Percentiles rank a stretch among this genome's conserved stretches.
Evolutionary conservation across 202 grass and related monocot species (phyloP).

Genomic region (Bolboschoenoplectus hybrid): DNA sequence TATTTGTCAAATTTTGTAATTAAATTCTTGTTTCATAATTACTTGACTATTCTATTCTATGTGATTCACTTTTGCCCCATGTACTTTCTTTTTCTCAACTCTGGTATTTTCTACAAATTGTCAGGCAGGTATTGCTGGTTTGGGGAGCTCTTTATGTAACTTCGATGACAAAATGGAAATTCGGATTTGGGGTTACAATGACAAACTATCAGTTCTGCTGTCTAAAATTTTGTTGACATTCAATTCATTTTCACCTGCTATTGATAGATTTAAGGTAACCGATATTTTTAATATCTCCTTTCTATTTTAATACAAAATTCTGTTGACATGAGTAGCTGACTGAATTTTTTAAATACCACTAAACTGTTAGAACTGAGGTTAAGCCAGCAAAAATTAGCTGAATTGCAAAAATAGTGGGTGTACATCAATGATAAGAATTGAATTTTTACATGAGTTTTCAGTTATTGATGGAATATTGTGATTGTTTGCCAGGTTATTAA

Average conservation of each 20-base stretch:
- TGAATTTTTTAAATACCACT: not conserved
- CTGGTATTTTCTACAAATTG: not conserved
- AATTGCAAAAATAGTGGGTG: not conserved
- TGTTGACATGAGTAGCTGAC: not conserved
- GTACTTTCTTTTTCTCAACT: not conserved
- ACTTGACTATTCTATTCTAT: not conserved
- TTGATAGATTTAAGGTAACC: conserved; percentile 53
- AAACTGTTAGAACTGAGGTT: conserved; percentile 7
- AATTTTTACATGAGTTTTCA: conserved; percentile 1
- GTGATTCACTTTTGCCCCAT: not conserved
- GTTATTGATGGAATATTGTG: conserved; percentile 11
- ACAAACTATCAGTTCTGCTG: conserved; percentile 50
- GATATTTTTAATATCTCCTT: not conserved
- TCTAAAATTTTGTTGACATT: conserved; percentile 50
- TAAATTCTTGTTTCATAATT: conserved; percentile 12
- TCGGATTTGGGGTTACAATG: conserved; percentile 51
- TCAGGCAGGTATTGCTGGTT: conserved; percentile 52
- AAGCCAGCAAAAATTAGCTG: not conserved
- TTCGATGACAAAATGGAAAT: conserved; percentile 51
- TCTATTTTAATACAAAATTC: conserved; percentile 11
- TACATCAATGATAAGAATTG: not conserved
- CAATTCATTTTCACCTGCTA: conserved; percentile 42
- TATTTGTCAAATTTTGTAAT: not conserved
- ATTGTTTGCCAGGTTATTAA: conserved; percentile 50
- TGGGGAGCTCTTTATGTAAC: conserved; percentile 48